Evolutionary conservation across 2,329 filamentous ascomycete species (phyloP), one percentile per base, ranked within the genome.

Genomic region (Tolypocladium pustulatum): DNA sequence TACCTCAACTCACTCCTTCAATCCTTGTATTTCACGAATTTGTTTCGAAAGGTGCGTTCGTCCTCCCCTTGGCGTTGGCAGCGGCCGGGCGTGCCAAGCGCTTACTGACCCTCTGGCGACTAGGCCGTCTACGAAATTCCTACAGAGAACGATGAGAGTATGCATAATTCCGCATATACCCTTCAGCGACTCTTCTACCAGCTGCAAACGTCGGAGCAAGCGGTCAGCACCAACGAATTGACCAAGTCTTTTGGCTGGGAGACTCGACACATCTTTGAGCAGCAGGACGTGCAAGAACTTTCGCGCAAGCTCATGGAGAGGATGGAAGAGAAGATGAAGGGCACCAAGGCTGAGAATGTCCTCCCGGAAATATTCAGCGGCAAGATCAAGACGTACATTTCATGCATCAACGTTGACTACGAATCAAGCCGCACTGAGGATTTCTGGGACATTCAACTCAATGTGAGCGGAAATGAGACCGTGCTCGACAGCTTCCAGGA

Each of bases 161-260:
- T 88, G 67, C 81, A 83, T 60, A 96, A 96, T 75, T 96, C 91
- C 69, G 94, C 94, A 32, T 97, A 96, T 73, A 91, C 92, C 0
- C 78, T 99, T 25, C 94, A 99, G 72, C 83, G 94, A 62, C 80
- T 99, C 20, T 99, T 99, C 74, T 97, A 97, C 69, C 90, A 92
- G 65, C 80, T 99, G 25, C 94, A 99, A 72, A 96, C 91, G 15
- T 93, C 88, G 43, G 86, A 87, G 56, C 77, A 80, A 40, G 90
- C 95, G 0, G 93, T 99, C 2, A 84, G 90, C 43, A 99, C 94
- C 1, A 91, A 88, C 56, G 94, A 99, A 69, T 82, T 99, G 43
- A 99, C 94, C 8, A 90, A 91, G 65, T 97, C 94, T 0, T 99
- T 99, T 71, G 94, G 94, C 30, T 99, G 94, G 94, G 93, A 99